Base-by-base conservation (phyloP, 805 yeast species). In the Zygotorulaspora sp. region DNA sequence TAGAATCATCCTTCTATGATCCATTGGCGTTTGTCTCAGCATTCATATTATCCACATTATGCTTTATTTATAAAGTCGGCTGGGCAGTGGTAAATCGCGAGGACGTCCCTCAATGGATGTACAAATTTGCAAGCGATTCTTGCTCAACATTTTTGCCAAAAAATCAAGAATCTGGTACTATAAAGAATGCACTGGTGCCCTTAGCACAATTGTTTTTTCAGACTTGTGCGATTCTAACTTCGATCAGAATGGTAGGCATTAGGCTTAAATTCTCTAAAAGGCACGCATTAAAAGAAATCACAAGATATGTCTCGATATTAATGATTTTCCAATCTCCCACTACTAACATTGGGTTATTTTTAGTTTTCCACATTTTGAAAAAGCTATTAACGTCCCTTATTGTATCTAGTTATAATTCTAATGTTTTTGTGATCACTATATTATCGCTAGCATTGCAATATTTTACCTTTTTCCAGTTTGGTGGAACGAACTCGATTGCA, bases 401-500 rank as follows among this genome's bases (percentile, higher is more conserved):
- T 7, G 31, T 11, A 9, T 32, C 16, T 3, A 15, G 40, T 10
- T 49, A 45, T 25, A 19, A 32, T 7, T 39, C 44, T 3, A 34
- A 47, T 23, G 32, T 32, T 27, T 36, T 33, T n/a, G 13, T 49
- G 11, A 33, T 41, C 6, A 32, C 55, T 1, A 26, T 50, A 23
- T 12, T 44, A 11, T 50, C 57, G 4, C 46, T 87, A 3, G 57
- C 82, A 15, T 47, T 87, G 33, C 94, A 87, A 55, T 80, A 86
- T 48, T 66, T 87, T 28, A 65, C 88, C 0, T 92, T 90, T 57
- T 92, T 85, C 65, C 84, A 85, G 14, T 71, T 83, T 57, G 97
- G 97, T 0, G 86, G 85, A 35, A 88, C 97, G 0, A 92, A 92
- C 55, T 86, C 96, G 26, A 71, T 92, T 49, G 90, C 97, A 0